Conservation (phyloP, 208 protist genomes). For the Leishmania aethiopica region DNA sequence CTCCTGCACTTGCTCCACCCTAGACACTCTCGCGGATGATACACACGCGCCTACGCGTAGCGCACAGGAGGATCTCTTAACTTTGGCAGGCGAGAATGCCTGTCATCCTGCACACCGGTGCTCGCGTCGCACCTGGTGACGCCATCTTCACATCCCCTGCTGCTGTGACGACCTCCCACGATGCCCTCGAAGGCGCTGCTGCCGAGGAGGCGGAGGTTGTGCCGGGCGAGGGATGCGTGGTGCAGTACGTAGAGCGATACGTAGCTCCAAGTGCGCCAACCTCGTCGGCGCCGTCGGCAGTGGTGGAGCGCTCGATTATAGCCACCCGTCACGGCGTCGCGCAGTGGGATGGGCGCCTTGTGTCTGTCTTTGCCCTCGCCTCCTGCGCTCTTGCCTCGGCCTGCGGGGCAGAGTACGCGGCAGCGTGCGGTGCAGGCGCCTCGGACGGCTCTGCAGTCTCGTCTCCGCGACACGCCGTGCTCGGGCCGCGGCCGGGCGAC, state of each 20-base stretch:
- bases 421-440: background rate
- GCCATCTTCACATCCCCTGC: slow-evolving; percentile 39
- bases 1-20: background rate
- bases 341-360: slow-evolving; percentile 69
- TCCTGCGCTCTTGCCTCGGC: slow-evolving; percentile 4
- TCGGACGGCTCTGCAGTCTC: background rate
- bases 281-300: background rate
- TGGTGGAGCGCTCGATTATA: slow-evolving; percentile 39
- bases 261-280: background rate
- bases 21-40: background rate
- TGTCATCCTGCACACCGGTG: slow-evolving; percentile 33
- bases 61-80: background rate
- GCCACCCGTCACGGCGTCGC: slow-evolving; percentile 57
- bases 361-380: slow-evolving; percentile 43
- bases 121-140: slow-evolving; percentile 54
- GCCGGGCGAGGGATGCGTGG: slow-evolving; percentile 63
- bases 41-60: background rate
- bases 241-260: slow-evolving; percentile 31
- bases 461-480: slow-evolving; percentile 15
- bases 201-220: slow-evolving; percentile 24
- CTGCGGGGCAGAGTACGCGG: background rate
- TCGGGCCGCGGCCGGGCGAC: slow-evolving; percentile 66
- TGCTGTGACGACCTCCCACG: background rate
- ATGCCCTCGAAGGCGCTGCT: background rate
- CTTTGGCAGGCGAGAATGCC: slow-evolving; percentile 8